Evolutionary conservation across 495 filamentous ascomycete species (phyloP).

Genomic region (Podospora appendiculata): DNA sequence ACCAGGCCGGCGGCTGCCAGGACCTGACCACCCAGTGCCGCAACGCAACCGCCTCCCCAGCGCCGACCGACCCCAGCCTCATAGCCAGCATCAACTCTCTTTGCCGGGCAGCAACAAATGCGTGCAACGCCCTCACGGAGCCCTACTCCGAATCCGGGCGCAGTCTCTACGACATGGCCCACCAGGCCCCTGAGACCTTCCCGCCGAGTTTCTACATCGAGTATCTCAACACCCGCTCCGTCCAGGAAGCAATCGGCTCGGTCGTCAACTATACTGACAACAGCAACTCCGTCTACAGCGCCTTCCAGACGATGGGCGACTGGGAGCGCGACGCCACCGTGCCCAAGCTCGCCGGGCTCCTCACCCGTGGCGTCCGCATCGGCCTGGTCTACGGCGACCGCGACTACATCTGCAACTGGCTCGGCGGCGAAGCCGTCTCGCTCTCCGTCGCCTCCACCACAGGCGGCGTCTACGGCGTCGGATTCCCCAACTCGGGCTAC

Average conservation of each 20-base stretch:
- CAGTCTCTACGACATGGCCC: conserved; percentile 58
- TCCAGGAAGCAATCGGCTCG: conserved; percentile 58
- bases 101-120: conserved; percentile 32
- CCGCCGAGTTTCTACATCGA: conserved; percentile 55
- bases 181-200: conserved; percentile 48
- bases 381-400: conserved; percentile 59
- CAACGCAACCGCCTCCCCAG: conserved; percentile 26
- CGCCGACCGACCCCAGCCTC: conserved; percentile 37
- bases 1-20: conserved; percentile 41
- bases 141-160: conserved; percentile 38
- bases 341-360: conserved; percentile 43
- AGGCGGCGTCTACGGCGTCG: conserved; percentile 16
- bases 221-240: conserved; percentile 54
- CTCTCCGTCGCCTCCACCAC: conserved; percentile 40
- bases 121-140: conserved; percentile 40
- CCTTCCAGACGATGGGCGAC: conserved; percentile 49
- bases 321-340: conserved; percentile 39
- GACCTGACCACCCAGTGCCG: conserved; percentile 46
- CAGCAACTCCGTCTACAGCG: conserved; percentile 37
- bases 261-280: conserved; percentile 60
- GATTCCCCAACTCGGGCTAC: conserved; percentile 43
- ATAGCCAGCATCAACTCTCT: conserved; percentile 38
- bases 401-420: conserved; percentile 64
- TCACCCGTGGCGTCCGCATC: conserved; percentile 53
- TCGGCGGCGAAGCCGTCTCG: conserved; percentile 55